These are phyloP conservation scores for Amanita subjunquillea DNA, from an alignment of 768 basidiomycete genomes.

Conservation along the genomic window DNA sequence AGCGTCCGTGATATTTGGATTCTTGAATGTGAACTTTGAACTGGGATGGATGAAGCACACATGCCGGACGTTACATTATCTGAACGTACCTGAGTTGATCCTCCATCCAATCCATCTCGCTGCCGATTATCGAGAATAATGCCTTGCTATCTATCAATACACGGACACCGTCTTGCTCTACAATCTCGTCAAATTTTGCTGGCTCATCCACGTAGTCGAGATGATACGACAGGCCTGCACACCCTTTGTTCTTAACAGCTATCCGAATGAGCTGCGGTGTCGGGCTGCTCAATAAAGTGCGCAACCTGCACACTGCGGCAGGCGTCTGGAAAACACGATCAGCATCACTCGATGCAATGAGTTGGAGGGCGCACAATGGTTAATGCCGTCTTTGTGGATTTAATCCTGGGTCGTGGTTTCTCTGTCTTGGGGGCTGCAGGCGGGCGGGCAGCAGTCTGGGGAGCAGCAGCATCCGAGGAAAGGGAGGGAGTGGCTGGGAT, in stretches of 20 bases:
- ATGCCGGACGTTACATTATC: neutral
- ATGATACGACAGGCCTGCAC: conserved; percentile 81
- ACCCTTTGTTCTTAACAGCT: conserved; percentile 95
- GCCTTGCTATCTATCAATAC: conserved; percentile 97
- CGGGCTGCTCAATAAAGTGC: conserved; percentile 65
- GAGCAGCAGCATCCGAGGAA: conserved; percentile 52
- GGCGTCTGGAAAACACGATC: conserved; percentile 49
- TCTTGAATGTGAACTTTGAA: conserved; percentile 76
- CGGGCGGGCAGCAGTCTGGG: conserved; percentile 63
- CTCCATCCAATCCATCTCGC: conserved; percentile 98
- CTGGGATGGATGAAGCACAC: conserved; percentile 23
- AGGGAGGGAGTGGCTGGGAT: conserved; percentile 35
- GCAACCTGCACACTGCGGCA: conserved; percentile 62
- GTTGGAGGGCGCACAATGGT: conserved; percentile 42
- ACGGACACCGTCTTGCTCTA: conserved; percentile 88
- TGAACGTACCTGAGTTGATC: conserved; percentile 69
- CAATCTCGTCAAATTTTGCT: conserved; percentile 90
- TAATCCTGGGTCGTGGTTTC: conserved; percentile 53
- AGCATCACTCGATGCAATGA: neutral
- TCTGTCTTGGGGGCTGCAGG: conserved; percentile 58
- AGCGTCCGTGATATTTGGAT: conserved; percentile 90
- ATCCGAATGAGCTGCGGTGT: conserved; percentile 90
- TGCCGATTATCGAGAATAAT: conserved; percentile 95
- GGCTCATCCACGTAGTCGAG: conserved; percentile 91
- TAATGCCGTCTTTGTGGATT: conserved; percentile 69